phyloP scores from a whole-genome alignment of 2,329 filamentous ascomycete species.

The Diaporthe caulivora region DNA sequence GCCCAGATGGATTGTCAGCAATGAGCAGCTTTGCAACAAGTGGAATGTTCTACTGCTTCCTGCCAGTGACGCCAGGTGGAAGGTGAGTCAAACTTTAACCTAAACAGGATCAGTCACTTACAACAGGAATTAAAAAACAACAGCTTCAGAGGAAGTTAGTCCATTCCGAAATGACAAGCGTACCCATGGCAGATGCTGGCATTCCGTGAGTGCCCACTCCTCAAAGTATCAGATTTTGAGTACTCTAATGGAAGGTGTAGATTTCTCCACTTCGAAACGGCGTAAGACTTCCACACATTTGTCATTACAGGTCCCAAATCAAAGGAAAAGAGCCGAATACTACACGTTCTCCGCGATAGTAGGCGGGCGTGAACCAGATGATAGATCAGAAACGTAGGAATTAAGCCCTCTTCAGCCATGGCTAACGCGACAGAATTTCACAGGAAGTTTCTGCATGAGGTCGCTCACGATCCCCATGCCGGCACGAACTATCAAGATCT shows the following conservation, averaged over 20 bases:
- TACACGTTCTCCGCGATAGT: no score
- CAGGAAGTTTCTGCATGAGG: background rate
- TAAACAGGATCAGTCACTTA: no score
- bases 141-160: constrained; percentile 13
- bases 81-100: background rate
- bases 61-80: constrained; percentile 16
- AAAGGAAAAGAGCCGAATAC: no score
- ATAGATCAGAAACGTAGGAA: no score
- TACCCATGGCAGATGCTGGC: background rate
- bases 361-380: no score
- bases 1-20: constrained; percentile 10
- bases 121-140: background rate
- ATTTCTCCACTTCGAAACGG: constrained; percentile 11
- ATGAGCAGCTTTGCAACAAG: constrained; percentile 15
- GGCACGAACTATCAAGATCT: constrained; percentile 17
- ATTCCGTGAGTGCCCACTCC: background rate
- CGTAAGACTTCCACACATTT: background rate
- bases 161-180: constrained; percentile 11
- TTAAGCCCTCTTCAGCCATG: background rate
- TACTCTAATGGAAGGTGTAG: background rate
- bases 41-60: constrained; percentile 18
- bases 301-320: background rate
- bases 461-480: constrained; percentile 8
- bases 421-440: background rate
- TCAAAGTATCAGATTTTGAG: background rate